Evolutionary conservation across 139 green algal species (phyloP), one percentile per base, ranked within the genome.

Genomic region (Auxenochlorella protothecoides): DNA sequence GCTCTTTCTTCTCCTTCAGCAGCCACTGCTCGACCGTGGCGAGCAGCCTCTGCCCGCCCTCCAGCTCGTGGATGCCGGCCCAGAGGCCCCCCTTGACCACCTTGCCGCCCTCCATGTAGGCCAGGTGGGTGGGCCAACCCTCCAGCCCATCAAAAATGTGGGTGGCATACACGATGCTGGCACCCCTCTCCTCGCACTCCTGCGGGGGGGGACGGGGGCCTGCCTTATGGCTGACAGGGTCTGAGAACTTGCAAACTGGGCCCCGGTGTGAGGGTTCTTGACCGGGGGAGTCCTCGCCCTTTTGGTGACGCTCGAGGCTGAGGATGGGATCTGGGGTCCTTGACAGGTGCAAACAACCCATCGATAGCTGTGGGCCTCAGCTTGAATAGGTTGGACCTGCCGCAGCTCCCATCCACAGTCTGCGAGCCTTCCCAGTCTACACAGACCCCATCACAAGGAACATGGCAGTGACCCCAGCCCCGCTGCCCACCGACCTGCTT

Each of bases 131-230:
- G 59, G 89, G 71, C 91, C 91, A 97, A 3, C 57, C 54, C 80
- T 96, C 90, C 16, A 97, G 79, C 27, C 94, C 94, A 75, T 99
- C 94, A 77, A 99, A 99, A 62, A 99, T 99, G 85, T 99, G 94
- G 8, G 94, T 99, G 44, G 92, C 91, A 71, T 99, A 98, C 8
- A 97, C 75, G 67, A 97, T 95, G 53, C 84, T 92, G 4, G 89
- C 90, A 7, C 86, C 86, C 4, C 90, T 78, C 70, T 84, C 65
- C 70, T 88, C 80, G 78, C 87, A 92, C 59, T 64, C 59, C 59
- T 64, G 59, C 59, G 59, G 59, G 9, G 59, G 59, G 59, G 2
- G 11, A 63, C 59, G 11, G 9, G 10, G 59, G 10, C 59, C 59
- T 63, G 10, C 59, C 59, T 12, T 63, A 2, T 10, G 27, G 27